Evolutionary conservation across 2,329 filamentous ascomycete genomes (phyloP).

Genomic region (Venturia aucupariae): DNA sequence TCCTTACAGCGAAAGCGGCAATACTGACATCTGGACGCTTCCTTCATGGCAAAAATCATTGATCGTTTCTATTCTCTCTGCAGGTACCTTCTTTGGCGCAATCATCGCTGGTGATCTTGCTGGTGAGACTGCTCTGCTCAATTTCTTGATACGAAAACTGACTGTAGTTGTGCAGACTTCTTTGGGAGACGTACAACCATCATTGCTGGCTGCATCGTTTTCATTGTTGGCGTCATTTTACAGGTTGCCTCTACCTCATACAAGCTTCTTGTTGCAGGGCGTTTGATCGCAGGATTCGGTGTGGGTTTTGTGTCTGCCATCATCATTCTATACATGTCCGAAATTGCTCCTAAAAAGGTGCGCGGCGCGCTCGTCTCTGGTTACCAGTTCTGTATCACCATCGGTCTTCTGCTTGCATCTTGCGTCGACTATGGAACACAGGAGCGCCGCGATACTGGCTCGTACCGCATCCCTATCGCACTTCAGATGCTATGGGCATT

Average conservation of each 20-base stretch:
- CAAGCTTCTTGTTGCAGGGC: conserved; percentile 55
- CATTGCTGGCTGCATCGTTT: conserved; percentile 62
- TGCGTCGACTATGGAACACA: conserved; percentile 66
- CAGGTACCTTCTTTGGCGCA: conserved; percentile 68
- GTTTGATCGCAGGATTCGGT: conserved; percentile 65
- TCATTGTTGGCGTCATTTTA: conserved; percentile 44
- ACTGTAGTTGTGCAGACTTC: conserved; percentile 39
- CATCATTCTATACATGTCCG: conserved; percentile 45
- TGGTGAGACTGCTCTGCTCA: background rate
- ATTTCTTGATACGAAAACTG: background rate
- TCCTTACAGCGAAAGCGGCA: conserved; percentile 8
- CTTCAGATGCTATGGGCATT: conserved; percentile 75
- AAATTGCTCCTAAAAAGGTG: conserved; percentile 9
- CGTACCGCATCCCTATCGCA: conserved; percentile 72
- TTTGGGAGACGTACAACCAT: conserved; percentile 66
- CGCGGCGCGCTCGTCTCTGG: conserved; percentile 71
- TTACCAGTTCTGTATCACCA: conserved; percentile 76
- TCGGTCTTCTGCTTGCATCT: conserved; percentile 67
- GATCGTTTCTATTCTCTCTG: conserved; percentile 66
- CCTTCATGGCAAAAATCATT: conserved; percentile 40
- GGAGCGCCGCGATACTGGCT: conserved; percentile 50
- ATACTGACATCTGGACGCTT: conserved; percentile 9
- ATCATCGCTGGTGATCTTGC: conserved; percentile 60
- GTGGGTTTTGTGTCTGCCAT: conserved; percentile 63
- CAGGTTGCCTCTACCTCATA: conserved; percentile 54